These are phyloP conservation scores for Boletales sp. DNA, from an alignment of 768 basidiomycete species.

Conservation along the genomic window DNA sequence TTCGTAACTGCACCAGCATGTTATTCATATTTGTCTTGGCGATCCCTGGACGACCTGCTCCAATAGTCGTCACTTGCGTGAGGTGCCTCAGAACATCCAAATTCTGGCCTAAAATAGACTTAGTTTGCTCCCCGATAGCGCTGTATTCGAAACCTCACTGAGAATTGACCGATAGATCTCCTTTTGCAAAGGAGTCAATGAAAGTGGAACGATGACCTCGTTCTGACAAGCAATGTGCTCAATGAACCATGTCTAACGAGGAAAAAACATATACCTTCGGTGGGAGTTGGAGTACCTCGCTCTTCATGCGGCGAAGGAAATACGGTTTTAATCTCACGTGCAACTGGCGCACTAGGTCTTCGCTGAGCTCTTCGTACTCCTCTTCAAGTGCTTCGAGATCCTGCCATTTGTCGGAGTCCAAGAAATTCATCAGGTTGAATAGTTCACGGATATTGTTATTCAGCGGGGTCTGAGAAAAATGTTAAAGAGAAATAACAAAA, in stretches of 20 bases:
- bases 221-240: slow-evolving; percentile 46
- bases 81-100: slow-evolving; percentile 61
- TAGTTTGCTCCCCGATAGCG: slow-evolving; percentile 13
- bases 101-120: slow-evolving; percentile 57
- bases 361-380: slow-evolving; percentile 72
- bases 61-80: slow-evolving; percentile 40
- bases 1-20: slow-evolving; percentile 83
- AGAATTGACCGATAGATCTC: slow-evolving; percentile 85
- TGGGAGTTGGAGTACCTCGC: slow-evolving; percentile 87
- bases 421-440: slow-evolving; percentile 96
- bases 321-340: slow-evolving; percentile 81
- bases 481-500: not conserved
- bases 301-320: slow-evolving; percentile 91
- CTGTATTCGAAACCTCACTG: slow-evolving; percentile 40
- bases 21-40: slow-evolving; percentile 69
- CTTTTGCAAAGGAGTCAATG: slow-evolving; percentile 82
- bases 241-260: not conserved
- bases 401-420: slow-evolving; percentile 73
- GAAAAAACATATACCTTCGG: slow-evolving; percentile 61
- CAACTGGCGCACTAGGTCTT: slow-evolving; percentile 76
- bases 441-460: slow-evolving; percentile 97
- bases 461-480: slow-evolving; percentile 65
- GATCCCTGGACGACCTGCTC: slow-evolving; percentile 25
- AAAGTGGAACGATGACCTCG: slow-evolving; percentile 88
- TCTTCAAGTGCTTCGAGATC: slow-evolving; percentile 73